Conservation (phyloP, 148 eudicot genomes). For the Amaranthus hypochondriacus region DNA sequence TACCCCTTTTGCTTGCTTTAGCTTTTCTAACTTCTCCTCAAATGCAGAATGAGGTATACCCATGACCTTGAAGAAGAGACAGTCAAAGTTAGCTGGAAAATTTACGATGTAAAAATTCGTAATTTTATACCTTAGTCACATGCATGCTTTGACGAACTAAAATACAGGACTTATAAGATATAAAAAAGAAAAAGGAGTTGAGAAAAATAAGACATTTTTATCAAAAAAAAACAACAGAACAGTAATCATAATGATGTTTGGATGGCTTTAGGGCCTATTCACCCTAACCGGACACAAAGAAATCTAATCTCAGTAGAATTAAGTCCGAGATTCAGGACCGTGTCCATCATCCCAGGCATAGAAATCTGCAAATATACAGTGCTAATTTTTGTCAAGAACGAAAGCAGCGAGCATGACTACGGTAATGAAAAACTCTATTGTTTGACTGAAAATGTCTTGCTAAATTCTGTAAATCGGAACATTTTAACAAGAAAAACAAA, state of each 20-base stretch:
- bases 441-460: background rate
- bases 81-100: slow-evolving; percentile 1
- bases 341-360: slow-evolving; percentile 99
- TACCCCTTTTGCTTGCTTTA: slow-evolving; percentile 62
- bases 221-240: no score
- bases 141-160: background rate
- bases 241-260: no score
- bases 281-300: no score
- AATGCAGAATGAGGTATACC: slow-evolving; percentile 76
- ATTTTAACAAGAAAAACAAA: background rate
- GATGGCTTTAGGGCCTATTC: no score
- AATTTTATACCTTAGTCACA: background rate
- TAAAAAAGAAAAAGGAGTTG: no score
- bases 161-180: background rate
- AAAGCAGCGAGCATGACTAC: background rate
- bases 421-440: background rate
- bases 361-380: slow-evolving; percentile 49
- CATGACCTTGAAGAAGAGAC: slow-evolving; percentile 60
- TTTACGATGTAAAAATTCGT: background rate
- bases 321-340: slow-evolving; percentile 95
- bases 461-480: background rate
- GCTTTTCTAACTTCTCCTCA: slow-evolving; percentile 68
- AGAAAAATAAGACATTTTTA: no score
- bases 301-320: slow-evolving; percentile 21
- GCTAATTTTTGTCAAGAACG: background rate